phyloP scores from a whole-genome alignment of 208 protist species.

The Perkinsela sp. region DNA sequence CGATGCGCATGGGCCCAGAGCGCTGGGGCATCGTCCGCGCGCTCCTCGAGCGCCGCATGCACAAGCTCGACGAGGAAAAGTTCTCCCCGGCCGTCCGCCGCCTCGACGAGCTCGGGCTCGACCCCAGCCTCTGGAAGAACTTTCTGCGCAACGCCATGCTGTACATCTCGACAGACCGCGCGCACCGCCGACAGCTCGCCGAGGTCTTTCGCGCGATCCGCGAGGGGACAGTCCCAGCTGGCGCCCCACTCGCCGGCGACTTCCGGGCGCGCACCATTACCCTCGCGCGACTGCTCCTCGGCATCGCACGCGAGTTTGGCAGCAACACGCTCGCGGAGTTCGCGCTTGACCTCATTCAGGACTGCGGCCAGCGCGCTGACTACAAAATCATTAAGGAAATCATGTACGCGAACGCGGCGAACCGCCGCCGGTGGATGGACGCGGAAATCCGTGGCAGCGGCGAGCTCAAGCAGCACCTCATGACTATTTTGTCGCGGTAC shows the following conservation, averaged over 20 bases:
- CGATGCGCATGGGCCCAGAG: background rate
- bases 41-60: background rate
- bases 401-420: background rate
- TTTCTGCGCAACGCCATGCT: background rate
- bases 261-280: background rate
- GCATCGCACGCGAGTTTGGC: background rate
- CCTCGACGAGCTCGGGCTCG: background rate
- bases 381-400: background rate
- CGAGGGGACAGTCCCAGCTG: background rate
- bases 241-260: background rate
- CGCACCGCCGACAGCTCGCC: background rate
- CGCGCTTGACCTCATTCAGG: background rate
- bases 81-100: background rate
- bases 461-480: background rate
- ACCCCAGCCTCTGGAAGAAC: background rate
- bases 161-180: background rate
- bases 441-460: background rate
- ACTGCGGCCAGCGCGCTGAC: background rate
- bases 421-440: background rate
- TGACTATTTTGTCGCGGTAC: background rate
- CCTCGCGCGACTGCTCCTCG: background rate
- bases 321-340: background rate
- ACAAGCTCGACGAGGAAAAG: background rate
- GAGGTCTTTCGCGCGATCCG: background rate
- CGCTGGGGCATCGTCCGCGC: background rate